Base-by-base conservation (phyloP, 805 yeast species). In the Yarrowia porcina region DNA sequence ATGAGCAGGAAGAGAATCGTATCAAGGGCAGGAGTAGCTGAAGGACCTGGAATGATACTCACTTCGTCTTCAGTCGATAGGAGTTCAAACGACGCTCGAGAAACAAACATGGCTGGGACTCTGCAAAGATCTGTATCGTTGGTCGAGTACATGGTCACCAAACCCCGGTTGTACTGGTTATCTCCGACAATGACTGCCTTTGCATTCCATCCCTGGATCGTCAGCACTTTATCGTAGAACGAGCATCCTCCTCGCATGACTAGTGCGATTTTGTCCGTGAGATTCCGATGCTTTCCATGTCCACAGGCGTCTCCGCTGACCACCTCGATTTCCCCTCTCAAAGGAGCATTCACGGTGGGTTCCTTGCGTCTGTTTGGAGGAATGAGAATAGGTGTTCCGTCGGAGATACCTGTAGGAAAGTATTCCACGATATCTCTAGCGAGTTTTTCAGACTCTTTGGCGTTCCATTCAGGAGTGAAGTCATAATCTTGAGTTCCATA, bases 111-210 rank as follows among this genome's bases (percentile, higher is more conserved):
- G 3, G 84, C 75, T 9, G 89, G 88, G 15, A 80, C 74, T 6
- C 66, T 68, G 38, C 81, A 71, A 25, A 78, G 78, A 57, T 73
- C 76, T 57, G 80, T 77, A 64, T 77, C 81, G 25, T 74, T 74
- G 38, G 76, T 72, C 2, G 83, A 79, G 69, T 78, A 83, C 87
- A 83, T 83, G 23, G 85, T 82, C 23, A 83, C 76, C 61, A 82
- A 74, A 7, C 83, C 80, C 18, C 76, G 70, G 38, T 70, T 69
- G 7, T 80, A 79, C 63, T 75, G 79, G 67, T 82, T 79, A 69
- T 84, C 85, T 32, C 85, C 87, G 9, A 85, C 78, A n/a, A 85
- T 72, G 11, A 84, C 82, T 6, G 83, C 83, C 13, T 65, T 69
- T 0, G 87, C 87, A 13, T 81, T 80, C 63, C 70, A 73, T 1